Evolutionary conservation across 768 basidiomycete genomes (phyloP), one percentile per base, ranked within the genome.

Genomic region (Postia placenta): DNA sequence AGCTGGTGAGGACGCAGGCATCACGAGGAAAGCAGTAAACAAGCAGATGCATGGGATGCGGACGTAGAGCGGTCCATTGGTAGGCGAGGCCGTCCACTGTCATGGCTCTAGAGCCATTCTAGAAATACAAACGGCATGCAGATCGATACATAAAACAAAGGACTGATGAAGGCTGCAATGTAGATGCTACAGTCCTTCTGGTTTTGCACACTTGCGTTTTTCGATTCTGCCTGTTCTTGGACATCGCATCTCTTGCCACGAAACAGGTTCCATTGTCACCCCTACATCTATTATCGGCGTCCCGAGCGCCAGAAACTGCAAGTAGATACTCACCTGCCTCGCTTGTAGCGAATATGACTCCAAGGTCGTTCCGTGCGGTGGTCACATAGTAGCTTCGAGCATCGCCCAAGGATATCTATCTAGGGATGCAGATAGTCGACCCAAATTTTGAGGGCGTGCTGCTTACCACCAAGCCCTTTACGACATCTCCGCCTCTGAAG

Each of bases 331-430:
- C 59, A 81, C 90, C 89, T 42, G 85, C 83, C 69, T 92, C 91
- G 64, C 87, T 89, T 5, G 84, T 86, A 11, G 92, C 92, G 63
- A 89, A 93, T 45, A 94, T 85, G 7, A 95, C 92, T 0, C 93
- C 92, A 3, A 95, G 77, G 56, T 93, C 86, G 62, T 93, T 93
- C 36, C 88, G 73, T 5, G 88, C 92, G 2, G 92, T 95, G 0
- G 92, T 90, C 24, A 95, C 76, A 69, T 91, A 94, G 68, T 95
- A 95, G 58, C 86, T 91, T 38, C 90, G 80, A 22, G 92, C 83
- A 66, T 95, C 92, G 9, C 92, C 93, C 22, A 96, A 73, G 15
- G 92, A 94, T 42, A 94, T 89, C 92, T 94, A n/a, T n/a, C n/a
- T n/a, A n/a, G n/a, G 51, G 5, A 20, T 42, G 22, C 11, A 2